Evolutionary conservation across 139 green algal species (phyloP), one percentile per base, ranked within the genome.

Genomic region (Monoraphidium neglectum): DNA sequence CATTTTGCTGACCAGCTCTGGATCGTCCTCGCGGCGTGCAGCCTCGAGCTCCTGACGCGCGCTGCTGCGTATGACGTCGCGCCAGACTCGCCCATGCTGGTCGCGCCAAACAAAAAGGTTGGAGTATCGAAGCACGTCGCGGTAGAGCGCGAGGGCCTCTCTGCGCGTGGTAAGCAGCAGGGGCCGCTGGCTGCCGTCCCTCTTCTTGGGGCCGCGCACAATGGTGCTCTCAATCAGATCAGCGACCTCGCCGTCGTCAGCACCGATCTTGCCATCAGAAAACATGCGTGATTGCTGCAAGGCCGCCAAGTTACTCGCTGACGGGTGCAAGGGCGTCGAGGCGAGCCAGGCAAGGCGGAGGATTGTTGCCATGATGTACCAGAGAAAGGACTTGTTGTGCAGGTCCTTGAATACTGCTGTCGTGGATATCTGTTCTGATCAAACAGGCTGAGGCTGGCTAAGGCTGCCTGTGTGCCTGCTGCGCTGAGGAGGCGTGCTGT

Each of bases 41-140:
- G 81, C 83, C 76, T 94, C 87, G 62, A 86, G 91, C 70, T 94
- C 89, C 60, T 86, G 74, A 26, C 88, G 77, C 2, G 88, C 77
- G 32, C 77, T 89, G 6, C 71, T 49, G 12, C 86, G 60, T 43
- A 94, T 84, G 24, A 90, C 56, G 72, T 92, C 85, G 6, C 86
- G 75, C 83, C 87, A 90, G 23, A 81, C n/a, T 2, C 79, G 36
- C 21, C 89, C 89, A 36, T 84, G 78, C 3, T 90, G 75, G 68
- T 93, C 86, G 23, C 72, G 64, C 87, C 87, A 92, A 18, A 89
- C 84, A 49, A 92, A 93, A 0, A 93, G 78, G 32, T 83, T 87
- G 33, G 76, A 85, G 71, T 84, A 87, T 37, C 87, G 82, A 16
- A 89, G 72, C 23, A 92, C 75, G 59, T 91, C 82, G 0, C 89